Percentiles rank a stretch among this genome's conserved stretches.
phyloP scores from a whole-genome alignment of 352 stramenopile genomes.

The Pythium dissotocum region DNA sequence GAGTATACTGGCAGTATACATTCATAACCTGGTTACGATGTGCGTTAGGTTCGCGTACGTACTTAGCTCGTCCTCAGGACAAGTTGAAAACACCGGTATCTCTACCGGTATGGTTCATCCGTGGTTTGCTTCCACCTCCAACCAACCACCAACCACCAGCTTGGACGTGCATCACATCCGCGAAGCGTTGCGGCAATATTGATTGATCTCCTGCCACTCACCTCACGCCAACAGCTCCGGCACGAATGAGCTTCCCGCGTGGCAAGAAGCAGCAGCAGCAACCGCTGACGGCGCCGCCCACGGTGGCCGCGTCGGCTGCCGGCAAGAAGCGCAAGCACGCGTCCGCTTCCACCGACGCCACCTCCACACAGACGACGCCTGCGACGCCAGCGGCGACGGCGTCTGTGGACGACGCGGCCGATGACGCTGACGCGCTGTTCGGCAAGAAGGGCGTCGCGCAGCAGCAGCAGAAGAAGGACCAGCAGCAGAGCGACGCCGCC shows the following conservation, averaged over 20 bases:
- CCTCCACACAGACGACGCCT: not conserved
- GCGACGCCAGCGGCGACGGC: conserved; percentile 1
- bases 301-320: conserved; percentile 18
- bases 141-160: conserved; percentile 12
- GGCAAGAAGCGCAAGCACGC: conserved; percentile 53
- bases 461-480: conserved; percentile 23
- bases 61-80: not conserved
- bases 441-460: conserved; percentile 67
- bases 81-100: not conserved
- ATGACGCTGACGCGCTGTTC: conserved; percentile 67
- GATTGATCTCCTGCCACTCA: not conserved
- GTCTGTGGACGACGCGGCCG: conserved; percentile 12
- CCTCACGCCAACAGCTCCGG: not conserved
- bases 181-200: conserved; percentile 20
- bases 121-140: not conserved
- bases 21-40: not conserved
- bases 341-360: conserved; percentile 13
- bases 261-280: conserved; percentile 64
- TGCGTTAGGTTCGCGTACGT: not conserved
- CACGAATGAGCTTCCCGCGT: conserved; percentile 63
- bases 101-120: not conserved
- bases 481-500: conserved; percentile 27
- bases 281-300: conserved; percentile 25
- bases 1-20: not conserved
- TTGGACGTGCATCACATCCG: not conserved